Conservation (phyloP, 306 rosid genomes). For the Cucurbita pepo region DNA sequence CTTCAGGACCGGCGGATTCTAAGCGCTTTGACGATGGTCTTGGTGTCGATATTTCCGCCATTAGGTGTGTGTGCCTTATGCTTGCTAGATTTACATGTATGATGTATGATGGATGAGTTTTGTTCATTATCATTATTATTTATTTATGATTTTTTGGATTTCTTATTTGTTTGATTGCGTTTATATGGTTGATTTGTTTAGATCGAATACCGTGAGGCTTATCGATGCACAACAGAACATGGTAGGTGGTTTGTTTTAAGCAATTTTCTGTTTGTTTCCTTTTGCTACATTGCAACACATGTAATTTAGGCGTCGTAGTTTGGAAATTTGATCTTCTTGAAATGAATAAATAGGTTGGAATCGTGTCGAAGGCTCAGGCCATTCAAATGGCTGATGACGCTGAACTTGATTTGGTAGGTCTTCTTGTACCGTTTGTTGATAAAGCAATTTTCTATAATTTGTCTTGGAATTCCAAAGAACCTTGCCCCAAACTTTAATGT, state of each 20-base stretch:
- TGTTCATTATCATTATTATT: too few relatives aligned
- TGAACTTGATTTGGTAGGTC: conserved; percentile 64
- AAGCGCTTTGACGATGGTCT: conserved; percentile 39
- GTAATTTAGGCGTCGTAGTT: neutral
- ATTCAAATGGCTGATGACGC: conserved; percentile 61
- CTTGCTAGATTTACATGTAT: neutral
- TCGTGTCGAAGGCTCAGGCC: conserved; percentile 57
- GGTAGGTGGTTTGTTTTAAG: conserved; percentile 31
- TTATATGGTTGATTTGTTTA: conserved; percentile 22
- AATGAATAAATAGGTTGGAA: conserved; percentile 55
- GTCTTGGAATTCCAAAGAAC: neutral
- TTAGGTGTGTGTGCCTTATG: conserved; percentile 32
- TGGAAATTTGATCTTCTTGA: conserved; percentile 9
- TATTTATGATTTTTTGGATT: neutral
- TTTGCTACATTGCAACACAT: neutral
- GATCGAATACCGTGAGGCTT: conserved; percentile 79
- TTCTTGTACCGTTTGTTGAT: neutral
- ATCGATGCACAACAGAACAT: conserved; percentile 77
- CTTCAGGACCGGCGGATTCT: conserved; percentile 17
- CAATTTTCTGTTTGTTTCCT: neutral
- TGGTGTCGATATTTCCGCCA: conserved; percentile 43
- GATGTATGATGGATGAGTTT: neutral
- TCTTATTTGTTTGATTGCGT: neutral
- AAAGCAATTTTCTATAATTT: neutral
- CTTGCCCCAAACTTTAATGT: neutral